Conservation (phyloP, 495 filamentous ascomycete genomes). For the Beverwykella pulmonaria region DNA sequence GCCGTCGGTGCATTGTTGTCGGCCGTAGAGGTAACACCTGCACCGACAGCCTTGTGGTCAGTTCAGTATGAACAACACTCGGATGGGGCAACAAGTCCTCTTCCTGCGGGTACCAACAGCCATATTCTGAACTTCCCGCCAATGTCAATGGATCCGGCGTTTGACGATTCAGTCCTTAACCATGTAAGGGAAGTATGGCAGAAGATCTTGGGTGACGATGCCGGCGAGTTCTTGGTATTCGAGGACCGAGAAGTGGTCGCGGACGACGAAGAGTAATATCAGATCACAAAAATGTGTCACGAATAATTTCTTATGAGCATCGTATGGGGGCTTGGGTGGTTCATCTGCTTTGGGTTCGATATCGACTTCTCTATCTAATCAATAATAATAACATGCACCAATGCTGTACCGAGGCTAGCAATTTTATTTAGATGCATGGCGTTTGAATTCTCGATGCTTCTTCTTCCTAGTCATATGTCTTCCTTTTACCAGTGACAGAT, state of each 20-base stretch:
- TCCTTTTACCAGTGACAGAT: no score
- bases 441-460: no score
- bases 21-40: conserved; percentile 12
- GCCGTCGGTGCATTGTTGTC: conserved; percentile 30
- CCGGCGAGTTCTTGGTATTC: conserved; percentile 35
- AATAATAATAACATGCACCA: no score
- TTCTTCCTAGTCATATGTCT: no score
- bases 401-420: no score
- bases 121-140: conserved; percentile 12
- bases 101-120: not conserved
- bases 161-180: conserved; percentile 36
- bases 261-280: conserved; percentile 30
- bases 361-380: no score
- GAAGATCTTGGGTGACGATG: conserved; percentile 36
- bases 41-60: conserved; percentile 30
- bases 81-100: not conserved
- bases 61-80: conserved; percentile 32
- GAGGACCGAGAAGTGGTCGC: conserved; percentile 33
- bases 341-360: no score
- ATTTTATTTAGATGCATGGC: no score
- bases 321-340: not conserved
- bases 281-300: not conserved
- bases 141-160: conserved; percentile 33
- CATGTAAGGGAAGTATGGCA: conserved; percentile 36
- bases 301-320: not conserved